These are phyloP conservation scores for Aureobasidium sp. DNA, from an alignment of 2,329 filamentous ascomycete species.

Conservation along the genomic window DNA sequence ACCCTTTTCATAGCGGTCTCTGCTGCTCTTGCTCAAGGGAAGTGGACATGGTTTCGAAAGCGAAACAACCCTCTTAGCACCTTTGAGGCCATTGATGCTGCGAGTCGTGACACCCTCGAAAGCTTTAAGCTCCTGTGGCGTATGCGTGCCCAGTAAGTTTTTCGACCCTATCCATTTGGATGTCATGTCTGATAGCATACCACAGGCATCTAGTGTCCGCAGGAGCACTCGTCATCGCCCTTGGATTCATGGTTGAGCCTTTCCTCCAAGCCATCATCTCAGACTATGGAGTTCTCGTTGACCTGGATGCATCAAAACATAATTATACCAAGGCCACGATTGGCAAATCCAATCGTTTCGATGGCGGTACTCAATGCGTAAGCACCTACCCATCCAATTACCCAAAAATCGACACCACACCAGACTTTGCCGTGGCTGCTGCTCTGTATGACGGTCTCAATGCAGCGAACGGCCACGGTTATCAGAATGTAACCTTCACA, in stretches of 20 bases:
- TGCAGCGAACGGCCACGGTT: not conserved
- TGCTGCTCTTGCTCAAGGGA: conserved; percentile 8
- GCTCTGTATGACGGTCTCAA: not conserved
- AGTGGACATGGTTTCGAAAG: conserved; percentile 11
- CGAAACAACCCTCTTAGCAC: not conserved
- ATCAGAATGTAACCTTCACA: not conserved
- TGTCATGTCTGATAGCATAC: not conserved
- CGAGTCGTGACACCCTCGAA: not conserved
- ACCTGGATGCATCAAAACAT: not conserved
- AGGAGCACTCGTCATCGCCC: not conserved
- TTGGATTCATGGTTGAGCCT: not conserved
- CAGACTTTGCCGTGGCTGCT: not conserved
- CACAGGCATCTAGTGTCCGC: not conserved
- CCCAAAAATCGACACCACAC: not conserved
- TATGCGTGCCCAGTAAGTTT: not conserved
- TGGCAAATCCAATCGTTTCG: not conserved
- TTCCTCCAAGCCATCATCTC: conserved; percentile 7
- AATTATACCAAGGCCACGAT: not conserved
- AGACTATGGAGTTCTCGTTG: not conserved
- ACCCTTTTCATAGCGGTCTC: conserved; percentile 6
- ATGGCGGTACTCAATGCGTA: not conserved
- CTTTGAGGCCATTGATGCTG: conserved; percentile 2
- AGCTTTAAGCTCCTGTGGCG: conserved; percentile 1
- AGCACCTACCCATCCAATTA: not conserved
- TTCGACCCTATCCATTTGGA: not conserved